These are phyloP conservation scores for Patellifolia procumbens DNA, from an alignment of 179 eudicot genomes.

Conservation along the genomic window DNA sequence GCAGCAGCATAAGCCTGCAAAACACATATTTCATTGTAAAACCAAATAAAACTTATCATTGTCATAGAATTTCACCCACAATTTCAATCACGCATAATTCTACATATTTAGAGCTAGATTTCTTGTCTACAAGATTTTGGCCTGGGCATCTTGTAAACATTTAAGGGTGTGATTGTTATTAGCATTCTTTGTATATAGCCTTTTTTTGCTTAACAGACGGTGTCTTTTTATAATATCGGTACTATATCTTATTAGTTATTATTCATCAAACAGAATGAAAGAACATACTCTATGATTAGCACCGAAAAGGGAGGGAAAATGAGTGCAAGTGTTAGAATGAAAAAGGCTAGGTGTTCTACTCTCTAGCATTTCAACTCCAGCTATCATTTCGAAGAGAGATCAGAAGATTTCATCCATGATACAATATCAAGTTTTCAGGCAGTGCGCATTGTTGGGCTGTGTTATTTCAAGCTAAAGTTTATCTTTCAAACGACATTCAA, in stretches of 20 bases:
- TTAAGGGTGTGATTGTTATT: neutral
- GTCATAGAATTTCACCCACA: neutral
- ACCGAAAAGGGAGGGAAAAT: neutral
- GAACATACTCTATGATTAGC: neutral
- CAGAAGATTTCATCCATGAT: no score
- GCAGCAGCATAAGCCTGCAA: slow-evolving; percentile 95
- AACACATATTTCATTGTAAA: slow-evolving; percentile 21
- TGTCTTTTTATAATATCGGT: no score
- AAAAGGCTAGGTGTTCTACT: neutral
- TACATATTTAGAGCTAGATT: neutral
- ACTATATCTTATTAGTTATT: neutral
- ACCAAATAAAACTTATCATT: neutral
- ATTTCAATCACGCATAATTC: neutral
- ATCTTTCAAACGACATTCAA: neutral
- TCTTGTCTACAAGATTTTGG: neutral
- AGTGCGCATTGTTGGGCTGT: neutral
- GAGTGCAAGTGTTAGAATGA: neutral
- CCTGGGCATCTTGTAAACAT: neutral
- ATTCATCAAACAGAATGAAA: neutral
- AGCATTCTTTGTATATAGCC: no score
- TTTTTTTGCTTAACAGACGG: no score
- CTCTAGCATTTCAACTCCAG: neutral
- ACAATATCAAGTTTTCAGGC: neutral
- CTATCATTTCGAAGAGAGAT: neutral
- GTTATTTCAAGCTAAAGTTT: neutral